A percentile compares a stretch with the other conserved stretches of the same genome.
Evolutionary conservation across 257 asterid genomes (phyloP).

Genomic region (Parsonsia alboflavescens): DNA sequence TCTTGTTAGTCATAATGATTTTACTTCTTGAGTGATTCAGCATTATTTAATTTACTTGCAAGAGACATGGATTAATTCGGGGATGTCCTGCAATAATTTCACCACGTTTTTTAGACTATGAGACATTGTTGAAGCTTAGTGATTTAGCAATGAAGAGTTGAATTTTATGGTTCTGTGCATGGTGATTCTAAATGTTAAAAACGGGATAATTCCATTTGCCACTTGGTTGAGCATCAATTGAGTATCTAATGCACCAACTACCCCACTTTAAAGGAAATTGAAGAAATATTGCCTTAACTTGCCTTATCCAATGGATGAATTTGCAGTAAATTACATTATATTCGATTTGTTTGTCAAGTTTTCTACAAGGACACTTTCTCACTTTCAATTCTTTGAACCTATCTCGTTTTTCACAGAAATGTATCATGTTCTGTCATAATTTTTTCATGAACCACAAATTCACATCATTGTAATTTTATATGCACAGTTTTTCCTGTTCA

Average conservation of each 20-base stretch:
- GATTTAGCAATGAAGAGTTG: background rate
- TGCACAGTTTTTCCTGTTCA: too few relatives aligned
- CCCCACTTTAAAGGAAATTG: too few relatives aligned
- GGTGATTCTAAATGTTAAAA: background rate
- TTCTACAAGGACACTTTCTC: background rate
- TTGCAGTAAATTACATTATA: too few relatives aligned
- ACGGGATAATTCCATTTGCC: background rate
- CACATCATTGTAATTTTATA: background rate
- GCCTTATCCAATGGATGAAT: too few relatives aligned
- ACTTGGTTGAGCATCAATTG: background rate
- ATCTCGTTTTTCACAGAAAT: background rate
- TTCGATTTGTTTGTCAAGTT: background rate
- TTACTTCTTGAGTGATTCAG: background rate
- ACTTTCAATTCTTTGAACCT: background rate
- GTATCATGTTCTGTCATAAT: background rate
- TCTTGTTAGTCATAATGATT: background rate
- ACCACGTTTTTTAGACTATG: background rate
- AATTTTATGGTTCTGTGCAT: background rate
- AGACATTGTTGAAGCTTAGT: background rate
- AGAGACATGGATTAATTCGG: background rate
- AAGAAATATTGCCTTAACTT: too few relatives aligned
- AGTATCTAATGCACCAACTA: too few relatives aligned
- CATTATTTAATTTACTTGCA: background rate
- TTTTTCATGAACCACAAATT: background rate
- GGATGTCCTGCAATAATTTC: background rate